Evolutionary conservation across 805 yeast genomes (phyloP).

Genomic region (Blastobotrys mokoenaii): DNA sequence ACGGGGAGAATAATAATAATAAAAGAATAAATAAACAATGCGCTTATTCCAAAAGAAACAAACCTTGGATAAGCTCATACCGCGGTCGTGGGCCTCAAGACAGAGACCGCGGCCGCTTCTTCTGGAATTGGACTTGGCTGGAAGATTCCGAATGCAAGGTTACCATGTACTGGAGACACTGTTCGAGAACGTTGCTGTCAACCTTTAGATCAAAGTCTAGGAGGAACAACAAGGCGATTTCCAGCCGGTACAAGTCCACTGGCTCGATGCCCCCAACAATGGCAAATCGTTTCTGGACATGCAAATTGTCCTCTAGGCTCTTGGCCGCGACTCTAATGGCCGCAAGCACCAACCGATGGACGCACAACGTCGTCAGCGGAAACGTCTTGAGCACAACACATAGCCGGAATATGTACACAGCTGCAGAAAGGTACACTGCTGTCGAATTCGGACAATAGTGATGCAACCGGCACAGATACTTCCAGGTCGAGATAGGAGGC

Average conservation of each 20-base stretch:
- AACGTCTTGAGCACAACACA: conserved; percentile 24
- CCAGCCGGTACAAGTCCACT: conserved; percentile 39
- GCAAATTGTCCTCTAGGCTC: conserved; percentile 39
- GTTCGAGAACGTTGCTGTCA: conserved; percentile 29
- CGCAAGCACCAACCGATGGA: conserved; percentile 39
- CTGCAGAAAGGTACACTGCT: conserved; percentile 32
- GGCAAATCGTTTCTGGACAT: conserved; percentile 39
- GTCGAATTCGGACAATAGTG: conserved; percentile 33
- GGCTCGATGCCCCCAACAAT: conserved; percentile 40
- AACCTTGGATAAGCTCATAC: too few relatives aligned
- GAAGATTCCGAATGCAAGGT: conserved; percentile 10
- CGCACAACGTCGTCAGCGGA: conserved; percentile 30
- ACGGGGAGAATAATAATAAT: too few relatives aligned
- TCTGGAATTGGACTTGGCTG: conserved; percentile 9
- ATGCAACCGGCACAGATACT: conserved; percentile 30
- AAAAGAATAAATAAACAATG: too few relatives aligned
- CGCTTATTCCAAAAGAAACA: too few relatives aligned
- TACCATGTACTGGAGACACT: conserved; percentile 22
- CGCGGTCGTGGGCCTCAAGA: too few relatives aligned
- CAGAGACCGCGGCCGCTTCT: background rate
- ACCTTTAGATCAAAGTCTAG: conserved; percentile 43
- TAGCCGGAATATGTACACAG: conserved; percentile 27
- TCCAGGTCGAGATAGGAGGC: conserved; percentile 25
- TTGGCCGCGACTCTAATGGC: conserved; percentile 39
- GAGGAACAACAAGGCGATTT: conserved; percentile 42